Evolutionary conservation across 768 basidiomycete species (phyloP), one percentile per base, ranked within the genome.

Genomic region (Phanerodontia chrysosporium): DNA sequence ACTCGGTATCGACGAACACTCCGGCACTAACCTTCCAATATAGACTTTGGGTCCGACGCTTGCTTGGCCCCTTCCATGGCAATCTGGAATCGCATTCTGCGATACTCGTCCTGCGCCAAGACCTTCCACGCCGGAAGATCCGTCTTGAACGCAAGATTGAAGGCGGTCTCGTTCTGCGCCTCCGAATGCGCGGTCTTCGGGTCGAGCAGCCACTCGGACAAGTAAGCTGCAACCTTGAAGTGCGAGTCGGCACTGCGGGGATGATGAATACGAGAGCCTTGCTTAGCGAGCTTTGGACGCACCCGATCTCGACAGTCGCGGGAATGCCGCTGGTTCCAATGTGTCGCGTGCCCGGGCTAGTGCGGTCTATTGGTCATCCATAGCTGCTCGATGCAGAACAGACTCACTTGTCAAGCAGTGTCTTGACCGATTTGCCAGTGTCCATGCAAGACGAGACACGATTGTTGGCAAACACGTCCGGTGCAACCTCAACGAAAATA

Each of bases 391-490:
- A 35, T 12, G 25, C 22, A 42, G 25, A 5, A 30, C 5, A n/a
- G 3, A 58, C 57, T 4, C 51, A 62, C 57, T 44, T 46, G n/a
- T 24, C 61, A 3, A 49, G 24, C 8, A 62, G 45, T 9, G 27
- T 53, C 18, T 21, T 28, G 64, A 63, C 46, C 57, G 45, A 62
- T 66, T 49, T 68, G 49, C 54, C 57, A n/a, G 45, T 67, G 64
- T 51, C 68, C 51, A 59, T 18, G 6, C 29, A 18, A 36, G 49
- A 53, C 9, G 64, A 72, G 16, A 68, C 46, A 1, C 68, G 57
- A 58, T 70, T 73, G 61, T 70, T 69, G 1, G 66, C 61, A 42
- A 72, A 73, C 1, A 69, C 66, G 30, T 71, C 64, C 16, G 72
- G 71, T 1, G 64, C 59, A 1, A 73, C 66, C 58, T 73, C 73